Percentiles rank a stretch among this genome's conserved stretches.
Conservation (phyloP, 768 basidiomycete species). For the Tylopilus sp. region DNA sequence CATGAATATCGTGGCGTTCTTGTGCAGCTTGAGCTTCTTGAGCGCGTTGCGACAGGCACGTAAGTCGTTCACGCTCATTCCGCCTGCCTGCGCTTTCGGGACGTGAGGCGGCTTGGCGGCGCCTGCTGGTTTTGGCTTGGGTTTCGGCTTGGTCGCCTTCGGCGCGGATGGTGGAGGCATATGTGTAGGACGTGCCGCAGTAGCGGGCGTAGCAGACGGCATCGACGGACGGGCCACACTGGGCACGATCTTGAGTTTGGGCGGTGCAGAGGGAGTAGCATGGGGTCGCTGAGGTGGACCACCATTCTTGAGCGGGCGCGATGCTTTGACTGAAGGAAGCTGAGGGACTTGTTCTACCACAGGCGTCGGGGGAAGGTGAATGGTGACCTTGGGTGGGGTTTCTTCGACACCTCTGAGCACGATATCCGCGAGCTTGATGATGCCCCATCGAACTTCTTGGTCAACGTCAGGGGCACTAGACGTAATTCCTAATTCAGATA, state of each 20-base stretch:
- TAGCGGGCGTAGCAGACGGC: conserved; percentile 17
- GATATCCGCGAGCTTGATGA: conserved; percentile 89
- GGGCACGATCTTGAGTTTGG: conserved; percentile 54
- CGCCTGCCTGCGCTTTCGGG: conserved; percentile 69
- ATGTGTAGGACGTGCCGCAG: conserved; percentile 6
- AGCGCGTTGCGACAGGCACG: conserved; percentile 71
- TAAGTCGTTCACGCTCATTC: conserved; percentile 75
- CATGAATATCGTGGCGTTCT: conserved; percentile 69
- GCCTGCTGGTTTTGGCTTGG: conserved; percentile 23
- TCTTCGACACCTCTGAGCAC: conserved; percentile 82
- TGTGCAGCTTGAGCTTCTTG: conserved; percentile 76
- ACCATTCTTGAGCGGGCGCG: conserved; percentile 33
- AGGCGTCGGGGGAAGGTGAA: conserved; percentile 77
- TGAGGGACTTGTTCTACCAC: conserved; percentile 57
- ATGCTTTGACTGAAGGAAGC: conserved; percentile 50
- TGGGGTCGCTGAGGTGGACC: conserved; percentile 33
- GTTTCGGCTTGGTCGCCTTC: conserved; percentile 25
- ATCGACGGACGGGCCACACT: conserved; percentile 13
- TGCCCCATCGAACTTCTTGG: conserved; percentile 85
- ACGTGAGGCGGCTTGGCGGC: conserved; percentile 43
- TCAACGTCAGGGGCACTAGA: conserved; percentile 71
- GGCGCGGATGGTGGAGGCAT: conserved; percentile 32
- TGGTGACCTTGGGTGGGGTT: conserved; percentile 78
- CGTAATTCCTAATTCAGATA: neutral
- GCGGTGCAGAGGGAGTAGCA: conserved; percentile 31